Base-by-base conservation (phyloP, 768 basidiomycete species). In the Leccinum fibrillosum region DNA sequence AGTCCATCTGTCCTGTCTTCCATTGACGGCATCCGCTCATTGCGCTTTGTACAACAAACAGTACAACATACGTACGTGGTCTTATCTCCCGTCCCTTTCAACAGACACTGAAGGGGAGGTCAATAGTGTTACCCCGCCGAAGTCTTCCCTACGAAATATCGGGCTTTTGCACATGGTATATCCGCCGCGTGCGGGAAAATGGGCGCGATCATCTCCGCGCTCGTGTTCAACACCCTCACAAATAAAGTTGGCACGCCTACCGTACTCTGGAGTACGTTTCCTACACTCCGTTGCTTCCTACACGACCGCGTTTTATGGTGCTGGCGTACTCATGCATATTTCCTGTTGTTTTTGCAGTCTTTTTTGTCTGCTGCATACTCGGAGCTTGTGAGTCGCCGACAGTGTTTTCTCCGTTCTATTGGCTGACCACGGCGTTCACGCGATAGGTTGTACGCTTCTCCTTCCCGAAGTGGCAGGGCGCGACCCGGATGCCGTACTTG, bases 191-290 rank as follows among this genome's bases (percentile, higher is more conserved):
- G 74, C 39, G 90, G 90, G 23, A 92, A 92, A 68, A 77, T 75
- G 0, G 90, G 90, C 54, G 90, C 90, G 0, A 90, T 92, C 76
- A 80, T 90, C 62, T 84, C 86, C 11, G 85, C 86, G 1, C 80
- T 90, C 44, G 88, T 78, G 1, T 90, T 91, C 76, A 89, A 88
- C 71, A 75, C 78, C 1, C 77, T 90, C 30, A 80, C 77, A 25
- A 11, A 79, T 44, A 67, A 74, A n/a, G 81, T 89, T 58, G 89
- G 89, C 15, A 88, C 85, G 8, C 81, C 85, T 0, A 74, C 70
- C 49, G 80, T 86, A 8, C 78, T 91, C 6, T 90, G 89, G 88
- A 89, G 87, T 89, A 62, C 62, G 85, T 80, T 26, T 55, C 47
- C 34, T 50, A 21, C 60, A n/a, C 19, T 19, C 17, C 37, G 28